Evolutionary conservation across 129 eudicot genomes (phyloP), one percentile per base, ranked within the genome.

Genomic region (Chrysanthemum seticuspe): DNA sequence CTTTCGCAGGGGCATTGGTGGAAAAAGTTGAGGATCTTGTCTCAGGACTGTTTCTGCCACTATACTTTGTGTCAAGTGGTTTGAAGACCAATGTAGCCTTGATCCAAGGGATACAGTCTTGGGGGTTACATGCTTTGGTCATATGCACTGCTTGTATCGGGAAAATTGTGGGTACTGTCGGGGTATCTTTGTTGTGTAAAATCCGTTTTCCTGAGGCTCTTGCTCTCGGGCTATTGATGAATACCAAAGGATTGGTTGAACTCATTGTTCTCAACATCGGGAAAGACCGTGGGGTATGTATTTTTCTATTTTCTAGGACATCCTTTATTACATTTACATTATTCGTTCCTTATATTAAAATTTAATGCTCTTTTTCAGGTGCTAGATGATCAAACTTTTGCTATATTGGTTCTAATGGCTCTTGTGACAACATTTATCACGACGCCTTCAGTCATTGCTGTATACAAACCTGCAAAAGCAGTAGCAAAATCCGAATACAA

Each of bases 1-100:
- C 93, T 6, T 81, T 89, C 12, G 90, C 96, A 3, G 88, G 84
- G 18, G 92, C 93, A 1, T 79, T 89, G 0, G 92, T 89, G 54
- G 96, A 89, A 54, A 89, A 89, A 61, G 89, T 89, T 1, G 96
- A 89, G 80, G 96, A 89, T 78, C 82, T 89, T 47, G 93, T 89
- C 0, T 85, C 96, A 0, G 88, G 93, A 0, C 55, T 89, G 3
- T 86, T 89, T 19, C 82, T 89, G 50, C 96, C 96, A 0, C 72
- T 87, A 59, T 89, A 89, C 84, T 89, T 89, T 27, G 93, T 85
- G 6, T 87, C 96, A 2, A 89, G 96, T n/a, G 93, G 96, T 3
- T 78, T 89, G 21, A 89, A 89, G 74, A 89, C 96, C 0, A 70
- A 87, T 54, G 85, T 89, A 3, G 91, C 91, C 67, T 84, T 93